Evolutionary conservation across 345 rosid genomes (phyloP).

Genomic region (Brassica nigra): DNA sequence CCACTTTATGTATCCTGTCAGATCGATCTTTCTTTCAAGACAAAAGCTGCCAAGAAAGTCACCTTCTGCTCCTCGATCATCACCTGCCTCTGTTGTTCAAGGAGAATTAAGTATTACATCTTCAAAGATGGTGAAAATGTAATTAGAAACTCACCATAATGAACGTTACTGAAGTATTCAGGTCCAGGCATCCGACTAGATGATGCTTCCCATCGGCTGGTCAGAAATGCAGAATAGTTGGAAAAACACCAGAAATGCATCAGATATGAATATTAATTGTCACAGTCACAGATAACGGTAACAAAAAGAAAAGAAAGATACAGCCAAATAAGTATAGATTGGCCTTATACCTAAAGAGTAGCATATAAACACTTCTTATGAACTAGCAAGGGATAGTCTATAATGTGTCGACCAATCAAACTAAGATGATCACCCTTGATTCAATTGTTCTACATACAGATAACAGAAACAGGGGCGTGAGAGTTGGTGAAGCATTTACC

Average conservation of each 20-base stretch:
- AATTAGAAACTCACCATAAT: constrained; percentile 51
- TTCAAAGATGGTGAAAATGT: neutral
- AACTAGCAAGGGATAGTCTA: neutral
- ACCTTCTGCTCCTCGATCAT: constrained; percentile 71
- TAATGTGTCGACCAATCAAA: constrained; percentile 14
- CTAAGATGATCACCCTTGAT: neutral
- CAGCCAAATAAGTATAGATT: neutral
- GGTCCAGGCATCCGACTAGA: constrained; percentile 72
- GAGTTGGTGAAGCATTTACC: constrained; percentile 48
- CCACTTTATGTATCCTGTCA: constrained; percentile 86
- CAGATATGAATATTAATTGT: constrained; percentile 4
- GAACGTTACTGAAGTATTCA: constrained; percentile 68
- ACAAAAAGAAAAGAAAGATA: neutral
- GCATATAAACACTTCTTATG: neutral
- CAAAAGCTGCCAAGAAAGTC: constrained; percentile 72
- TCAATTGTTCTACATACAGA: neutral
- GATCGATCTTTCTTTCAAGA: constrained; percentile 80
- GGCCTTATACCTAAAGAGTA: constrained; percentile 12
- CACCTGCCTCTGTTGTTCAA: constrained; percentile 55
- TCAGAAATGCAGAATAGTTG: constrained; percentile 2
- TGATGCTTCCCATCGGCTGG: constrained; percentile 86
- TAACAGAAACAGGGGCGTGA: neutral
- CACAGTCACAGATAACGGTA: neutral
- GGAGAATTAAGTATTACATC: neutral
- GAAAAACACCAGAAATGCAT: constrained; percentile 25